Evolutionary conservation across 768 basidiomycete species (phyloP).

Genomic region (Leucosporidium scottii): DNA sequence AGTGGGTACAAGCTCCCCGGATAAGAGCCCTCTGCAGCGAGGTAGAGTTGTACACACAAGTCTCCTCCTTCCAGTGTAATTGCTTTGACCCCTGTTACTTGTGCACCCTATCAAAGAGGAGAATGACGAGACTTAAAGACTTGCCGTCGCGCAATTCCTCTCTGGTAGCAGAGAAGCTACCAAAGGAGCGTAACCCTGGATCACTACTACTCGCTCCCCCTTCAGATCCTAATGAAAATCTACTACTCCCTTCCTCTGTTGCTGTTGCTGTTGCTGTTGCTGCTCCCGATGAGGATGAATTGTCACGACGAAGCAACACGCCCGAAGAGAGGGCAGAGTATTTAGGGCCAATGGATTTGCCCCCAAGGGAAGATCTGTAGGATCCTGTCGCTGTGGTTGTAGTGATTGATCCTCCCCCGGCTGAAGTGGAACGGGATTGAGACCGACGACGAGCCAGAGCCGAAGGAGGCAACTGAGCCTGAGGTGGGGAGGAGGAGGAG

Average conservation of each 20-base stretch:
- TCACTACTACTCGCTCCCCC: no score
- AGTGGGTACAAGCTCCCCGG: no score
- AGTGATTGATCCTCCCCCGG: background rate
- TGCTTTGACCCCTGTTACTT: background rate
- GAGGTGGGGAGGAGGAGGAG: background rate
- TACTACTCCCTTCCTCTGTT: background rate
- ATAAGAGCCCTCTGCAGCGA: background rate
- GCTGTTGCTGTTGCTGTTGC: background rate
- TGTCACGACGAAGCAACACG: no score
- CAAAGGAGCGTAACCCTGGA: conserved; percentile 2
- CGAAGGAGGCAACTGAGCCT: background rate
- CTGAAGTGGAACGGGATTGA: background rate
- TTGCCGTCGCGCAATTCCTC: conserved; percentile 31
- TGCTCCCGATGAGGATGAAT: background rate
- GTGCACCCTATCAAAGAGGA: background rate
- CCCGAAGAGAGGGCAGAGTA: background rate
- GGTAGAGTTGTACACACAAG: background rate
- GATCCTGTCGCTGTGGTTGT: no score
- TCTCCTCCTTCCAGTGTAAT: background rate
- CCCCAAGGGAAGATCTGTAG: conserved; percentile 16
- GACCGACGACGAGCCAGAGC: background rate
- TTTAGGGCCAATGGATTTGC: conserved; percentile 10
- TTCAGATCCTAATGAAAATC: no score
- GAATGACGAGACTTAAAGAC: background rate
- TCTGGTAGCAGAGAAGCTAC: conserved; percentile 26